A percentile compares a stretch with the other conserved stretches of the same genome.
Evolutionary conservation across 257 asterid species (phyloP).

Genomic region (Solanum sparsipilum): DNA sequence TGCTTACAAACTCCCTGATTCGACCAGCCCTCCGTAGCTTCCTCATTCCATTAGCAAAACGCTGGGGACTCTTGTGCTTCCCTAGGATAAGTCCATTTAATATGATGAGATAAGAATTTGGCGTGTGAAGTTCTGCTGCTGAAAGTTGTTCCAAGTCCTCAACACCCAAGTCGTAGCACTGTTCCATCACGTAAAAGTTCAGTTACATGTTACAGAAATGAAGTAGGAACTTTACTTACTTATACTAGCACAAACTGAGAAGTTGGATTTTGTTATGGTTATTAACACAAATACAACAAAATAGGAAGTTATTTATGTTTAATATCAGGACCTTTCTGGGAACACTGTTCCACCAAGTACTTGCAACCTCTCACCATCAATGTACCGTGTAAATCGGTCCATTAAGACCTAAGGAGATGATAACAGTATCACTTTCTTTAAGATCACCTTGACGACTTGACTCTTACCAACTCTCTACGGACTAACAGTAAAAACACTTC

Average conservation of each 20-base stretch:
- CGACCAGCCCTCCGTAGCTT: conserved; percentile 80
- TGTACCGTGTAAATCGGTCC: neutral
- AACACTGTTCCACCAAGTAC: neutral
- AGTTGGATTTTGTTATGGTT: neutral
- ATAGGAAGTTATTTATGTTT: neutral
- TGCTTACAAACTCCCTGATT: conserved; percentile 90
- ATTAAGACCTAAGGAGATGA: neutral
- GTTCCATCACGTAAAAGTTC: neutral
- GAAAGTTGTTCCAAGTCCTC: conserved; percentile 75
- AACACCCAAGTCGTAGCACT: conserved; percentile 80
- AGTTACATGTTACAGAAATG: neutral
- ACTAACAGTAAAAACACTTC: neutral
- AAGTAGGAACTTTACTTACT: neutral
- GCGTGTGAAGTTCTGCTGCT: conserved; percentile 86
- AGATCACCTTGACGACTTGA: neutral
- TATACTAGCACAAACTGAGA: neutral
- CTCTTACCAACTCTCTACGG: neutral
- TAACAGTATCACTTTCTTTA: neutral
- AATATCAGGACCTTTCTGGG: neutral
- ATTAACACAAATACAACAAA: neutral
- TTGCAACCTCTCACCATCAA: neutral
- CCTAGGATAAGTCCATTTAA: conserved; percentile 92
- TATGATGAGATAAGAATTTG: conserved; percentile 58
- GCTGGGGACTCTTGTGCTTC: conserved; percentile 80
- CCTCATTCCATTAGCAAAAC: conserved; percentile 63